Conservation (phyloP, 2,329 filamentous ascomycete species). For the Daldinia sp. region DNA sequence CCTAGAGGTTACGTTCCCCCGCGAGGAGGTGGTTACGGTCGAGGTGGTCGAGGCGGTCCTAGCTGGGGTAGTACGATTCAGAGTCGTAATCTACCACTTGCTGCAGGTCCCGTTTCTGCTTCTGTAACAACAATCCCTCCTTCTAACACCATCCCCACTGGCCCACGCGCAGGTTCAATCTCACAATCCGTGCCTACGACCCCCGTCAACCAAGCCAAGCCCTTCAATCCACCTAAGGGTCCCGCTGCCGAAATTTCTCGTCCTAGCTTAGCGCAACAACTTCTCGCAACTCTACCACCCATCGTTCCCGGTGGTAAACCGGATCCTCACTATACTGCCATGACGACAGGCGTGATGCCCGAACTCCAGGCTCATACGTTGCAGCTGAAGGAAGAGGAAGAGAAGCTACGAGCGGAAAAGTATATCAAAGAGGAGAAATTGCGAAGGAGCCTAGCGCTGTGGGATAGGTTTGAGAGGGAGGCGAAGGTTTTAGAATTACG, state of each 20-base stretch:
- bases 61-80: slow-evolving; percentile 51
- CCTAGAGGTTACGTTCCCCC: slow-evolving; percentile 62
- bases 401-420: slow-evolving; percentile 63
- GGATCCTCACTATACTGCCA: slow-evolving; percentile 56
- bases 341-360: slow-evolving; percentile 58
- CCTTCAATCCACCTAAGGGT: slow-evolving; percentile 67
- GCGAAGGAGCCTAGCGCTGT: slow-evolving; percentile 60
- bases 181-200: slow-evolving; percentile 51
- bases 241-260: slow-evolving; percentile 51
- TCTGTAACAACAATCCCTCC: slow-evolving; percentile 50
- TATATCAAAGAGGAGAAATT: slow-evolving; percentile 63
- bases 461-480: slow-evolving; percentile 65
- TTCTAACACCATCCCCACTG: slow-evolving; percentile 44
- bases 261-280: slow-evolving; percentile 60
- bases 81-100: slow-evolving; percentile 43
- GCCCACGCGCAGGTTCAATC: slow-evolving; percentile 42
- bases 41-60: slow-evolving; percentile 55
- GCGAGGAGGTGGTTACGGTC: slow-evolving; percentile 54
- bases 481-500: slow-evolving; percentile 62
- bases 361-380: slow-evolving; percentile 64
- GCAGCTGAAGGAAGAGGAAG: slow-evolving; percentile 65
- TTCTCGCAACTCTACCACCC: slow-evolving; percentile 60
- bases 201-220: slow-evolving; percentile 50
- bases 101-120: slow-evolving; percentile 48
- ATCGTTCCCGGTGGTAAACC: slow-evolving; percentile 64